Base-by-base conservation (phyloP, 73 alveolate genomes). In the Tetrahymena malaccensis region DNA sequence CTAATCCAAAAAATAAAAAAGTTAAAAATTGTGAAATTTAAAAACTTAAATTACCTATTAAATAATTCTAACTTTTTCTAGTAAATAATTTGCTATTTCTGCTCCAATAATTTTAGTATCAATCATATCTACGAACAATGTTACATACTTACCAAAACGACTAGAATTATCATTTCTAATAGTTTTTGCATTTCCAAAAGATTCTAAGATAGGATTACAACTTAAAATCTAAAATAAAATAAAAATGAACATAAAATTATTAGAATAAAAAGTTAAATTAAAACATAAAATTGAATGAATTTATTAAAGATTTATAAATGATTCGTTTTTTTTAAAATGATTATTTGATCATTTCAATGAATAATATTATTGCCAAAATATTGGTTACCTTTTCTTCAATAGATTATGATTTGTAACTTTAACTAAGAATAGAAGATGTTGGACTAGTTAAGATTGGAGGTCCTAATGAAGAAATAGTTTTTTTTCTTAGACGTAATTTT, bases 111-210 rank as follows among this genome's bases (percentile, higher is more conserved):
- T 98, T 94, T 96, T 98, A 84, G 98, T 98, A 55, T 96, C 98
- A 22, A 94, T 95, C 35, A 96, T 94, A 94, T 98, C 97, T 37
- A 98, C 96, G 96, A 96, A 98, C 55, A 99, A 96, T 94, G 98
- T 98, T 55, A 98, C 99, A 96, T 98, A 99, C 96, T 99, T 99
- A 38, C 99, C 99, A 96, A 99, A 99, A 93, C 99, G 96, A 85
- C 99, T 96, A 93, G 99, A 97, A 93, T 98, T 99, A 96, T 98
- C 98, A 84, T 98, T 98, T 93, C 98, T 97, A 44, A 98, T 43
- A 16, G 99, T 98, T 93, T 99, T 99, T 0, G 99, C 99, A 96
- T 99, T 99, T 35, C 99, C 99, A 95, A 98, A 99, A 21, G 99
- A 99, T 95, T 99, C 99, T 34, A 99, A 97, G n/a, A 99, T 95